Evolutionary conservation across 2,329 filamentous ascomycete species (phyloP), one percentile per base, ranked within the genome.

Genomic region (Cytospora chrysosperma): DNA sequence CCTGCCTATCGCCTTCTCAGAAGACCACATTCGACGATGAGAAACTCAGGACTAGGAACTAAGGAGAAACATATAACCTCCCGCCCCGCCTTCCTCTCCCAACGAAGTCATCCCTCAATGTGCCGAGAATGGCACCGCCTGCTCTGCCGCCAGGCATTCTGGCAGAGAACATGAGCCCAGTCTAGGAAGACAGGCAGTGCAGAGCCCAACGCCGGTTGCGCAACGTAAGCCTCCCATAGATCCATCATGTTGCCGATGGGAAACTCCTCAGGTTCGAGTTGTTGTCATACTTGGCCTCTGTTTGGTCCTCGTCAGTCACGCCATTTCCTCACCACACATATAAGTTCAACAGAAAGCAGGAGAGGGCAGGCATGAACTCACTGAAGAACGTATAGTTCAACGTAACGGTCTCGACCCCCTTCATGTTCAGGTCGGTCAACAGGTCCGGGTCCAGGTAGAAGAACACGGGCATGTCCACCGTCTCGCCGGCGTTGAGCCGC

Each of bases 381-480:
- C 93, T 99, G 76, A 99, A 99, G 75, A 99, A 99, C 0, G 95
- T 99, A 79, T 99, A 99, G 70, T 89, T 96, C 72, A 99, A 77
- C 37, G 95, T 99, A 61, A 99, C 93, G 2, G 93, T 97, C 79
- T 97, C 92, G 67, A 99, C 92, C 0, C 90, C 91, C 77, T 85
- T 91, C 94, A 97, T 98, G 68, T 90, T 93, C 58, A 94, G 81
- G 76, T 99, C 95, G 70, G 90, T 93, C 64, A 94, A 83, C 79
- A 99, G 89, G 73, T 98, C 95, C 0, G 95, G 95, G 73, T 99
- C 95, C 68, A 99, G 90, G 77, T 98, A 99, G 79, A 99, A 99
- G 77, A 99, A 99, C 0, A 99, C 96, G 0, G 95, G 96, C 96
- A 99, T 99, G 76, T 99, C 95, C 60, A 99, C 95, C 52, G 93